Evolutionary conservation across 2,329 filamentous ascomycete genomes (phyloP), one percentile per base, ranked within the genome.

Genomic region (Didymella exigua): DNA sequence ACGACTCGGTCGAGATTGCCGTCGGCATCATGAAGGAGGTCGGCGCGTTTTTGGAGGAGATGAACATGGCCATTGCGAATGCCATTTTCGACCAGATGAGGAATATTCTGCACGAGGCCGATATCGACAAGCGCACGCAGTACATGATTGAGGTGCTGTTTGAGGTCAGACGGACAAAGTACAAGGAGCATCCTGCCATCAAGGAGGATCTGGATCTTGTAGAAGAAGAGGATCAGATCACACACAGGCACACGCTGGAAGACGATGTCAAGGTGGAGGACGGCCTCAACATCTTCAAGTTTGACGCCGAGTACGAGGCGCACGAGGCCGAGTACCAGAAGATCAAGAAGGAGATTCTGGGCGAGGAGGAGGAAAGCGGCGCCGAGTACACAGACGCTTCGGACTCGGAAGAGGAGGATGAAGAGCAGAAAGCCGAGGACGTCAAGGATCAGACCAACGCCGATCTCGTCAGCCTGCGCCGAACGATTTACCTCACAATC

Each of bases 101-200:
- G 66, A 93, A 89, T 66, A 97, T 98, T 60, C 80, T 99, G 8
- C 93, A 99, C 78, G 95, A 99, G 75, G 92, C 92, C 38, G 93
- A 95, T 70, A 96, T 99, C 73, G 93, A 98, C 72, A 97, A 96
- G 81, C 85, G 95, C 61, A 93, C 93, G n/a, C 95, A 99, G 77
- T 99, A 98, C 77, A 96, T 96, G 90, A 93, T 99, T 53, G 95
- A 99, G 75, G 95, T 98, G 5, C 79, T 99, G 37, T 99, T 99
- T 74, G 93, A 99, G 78, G 89, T 97, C 51, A 86, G 95, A 60
- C 96, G 97, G 77, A 93, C 98, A 77, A 89, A 89, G 68, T 99
- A 96, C 81, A 96, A 96, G 79, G 92, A 98, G 68, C 92, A 98
- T 68, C 91, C 89, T 16, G 88, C 92, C 0, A 81, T 98, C 66